Evolutionary conservation across 306 rosid genomes (phyloP).

Genomic region (Vachellia pachyceras): DNA sequence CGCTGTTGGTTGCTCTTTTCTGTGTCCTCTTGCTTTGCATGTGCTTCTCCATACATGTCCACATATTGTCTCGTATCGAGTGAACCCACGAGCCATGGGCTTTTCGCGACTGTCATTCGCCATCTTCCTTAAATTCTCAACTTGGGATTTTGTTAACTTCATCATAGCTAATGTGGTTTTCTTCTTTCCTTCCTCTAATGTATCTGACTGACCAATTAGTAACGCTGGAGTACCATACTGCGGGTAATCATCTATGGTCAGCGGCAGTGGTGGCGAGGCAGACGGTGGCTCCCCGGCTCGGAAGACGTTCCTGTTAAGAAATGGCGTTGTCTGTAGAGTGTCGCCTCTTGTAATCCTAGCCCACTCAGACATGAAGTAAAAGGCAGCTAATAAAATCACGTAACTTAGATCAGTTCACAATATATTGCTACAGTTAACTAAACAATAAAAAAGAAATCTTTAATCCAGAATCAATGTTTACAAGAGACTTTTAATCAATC

Average conservation of each 20-base stretch:
- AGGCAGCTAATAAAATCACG: constrained; percentile 1
- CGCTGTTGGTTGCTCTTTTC: constrained; percentile 47
- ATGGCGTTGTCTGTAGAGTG: constrained; percentile 46
- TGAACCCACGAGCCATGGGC: constrained; percentile 36
- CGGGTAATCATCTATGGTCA: not conserved
- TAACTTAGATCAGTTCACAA: not conserved
- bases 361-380: constrained; percentile 63
- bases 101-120: constrained; percentile 43
- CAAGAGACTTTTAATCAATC: no score
- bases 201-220: constrained; percentile 12
- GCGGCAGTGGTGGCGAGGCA: not conserved
- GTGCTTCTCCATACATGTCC: constrained; percentile 71
- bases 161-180: constrained; percentile 50
- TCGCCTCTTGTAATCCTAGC: constrained; percentile 59
- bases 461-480: no score
- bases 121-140: constrained; percentile 46
- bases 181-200: constrained; percentile 50
- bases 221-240: constrained; percentile 43
- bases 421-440: not conserved
- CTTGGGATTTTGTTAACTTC: constrained; percentile 49
- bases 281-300: constrained; percentile 39
- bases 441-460: no score
- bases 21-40: constrained; percentile 56
- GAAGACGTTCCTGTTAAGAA: constrained; percentile 40
- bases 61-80: constrained; percentile 52